Evolutionary conservation across 805 yeast genomes (phyloP).

Genomic region (Suhomyces sp.): DNA sequence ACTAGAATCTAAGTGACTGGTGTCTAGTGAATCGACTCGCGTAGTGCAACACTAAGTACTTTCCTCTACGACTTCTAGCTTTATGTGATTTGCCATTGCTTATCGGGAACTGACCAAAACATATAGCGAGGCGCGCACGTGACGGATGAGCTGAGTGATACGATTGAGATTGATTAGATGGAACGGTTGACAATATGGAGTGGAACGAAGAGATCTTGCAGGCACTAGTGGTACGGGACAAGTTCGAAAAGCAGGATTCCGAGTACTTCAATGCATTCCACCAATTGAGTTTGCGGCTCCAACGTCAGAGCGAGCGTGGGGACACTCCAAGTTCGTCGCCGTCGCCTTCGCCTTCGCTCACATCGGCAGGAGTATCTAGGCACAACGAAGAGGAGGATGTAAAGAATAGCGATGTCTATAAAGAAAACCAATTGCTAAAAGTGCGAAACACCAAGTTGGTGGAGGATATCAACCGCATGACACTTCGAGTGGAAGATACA

Average conservation of each 20-base stretch:
- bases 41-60: not conserved
- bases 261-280: conserved; percentile 32
- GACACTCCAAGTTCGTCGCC: conserved; percentile 3
- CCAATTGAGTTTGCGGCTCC: conserved; percentile 21
- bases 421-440: conserved; percentile 17
- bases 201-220: conserved; percentile 18
- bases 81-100: not conserved
- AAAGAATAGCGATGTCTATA: not conserved
- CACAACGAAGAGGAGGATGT: not conserved
- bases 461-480: conserved; percentile 6
- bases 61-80: not conserved
- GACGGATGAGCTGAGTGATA: not conserved
- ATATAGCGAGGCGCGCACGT: not conserved
- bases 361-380: not conserved
- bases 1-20: not conserved
- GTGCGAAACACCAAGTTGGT: not conserved
- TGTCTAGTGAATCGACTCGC: not conserved
- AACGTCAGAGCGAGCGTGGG: not conserved
- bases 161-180: not conserved
- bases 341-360: conserved; percentile 2
- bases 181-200: not conserved
- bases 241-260: conserved; percentile 28
- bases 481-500: conserved; percentile 4
- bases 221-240: conserved; percentile 29
- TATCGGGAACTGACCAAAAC: not conserved